These are phyloP conservation scores for Penicillium sp. DNA, from an alignment of 2,329 filamentous ascomycete species.

Conservation along the genomic window DNA sequence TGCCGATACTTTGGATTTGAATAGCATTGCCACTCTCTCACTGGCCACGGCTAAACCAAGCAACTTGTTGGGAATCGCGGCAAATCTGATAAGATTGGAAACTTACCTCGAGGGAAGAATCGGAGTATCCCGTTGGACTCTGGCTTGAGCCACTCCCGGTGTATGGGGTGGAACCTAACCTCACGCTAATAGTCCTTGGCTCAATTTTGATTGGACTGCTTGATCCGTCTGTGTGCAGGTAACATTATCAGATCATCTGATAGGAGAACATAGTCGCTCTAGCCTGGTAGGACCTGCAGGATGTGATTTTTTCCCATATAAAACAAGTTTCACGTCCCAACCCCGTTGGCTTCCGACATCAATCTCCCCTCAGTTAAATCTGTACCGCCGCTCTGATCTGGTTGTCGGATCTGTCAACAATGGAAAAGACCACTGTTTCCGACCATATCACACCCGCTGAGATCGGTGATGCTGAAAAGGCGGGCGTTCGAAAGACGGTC, in stretches of 20 bases:
- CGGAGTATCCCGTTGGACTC: not conserved
- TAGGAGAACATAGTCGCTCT: slow-evolving; percentile 4
- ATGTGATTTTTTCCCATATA: not conserved
- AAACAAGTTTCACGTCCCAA: not conserved
- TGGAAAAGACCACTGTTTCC: not conserved
- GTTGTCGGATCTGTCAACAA: not conserved
- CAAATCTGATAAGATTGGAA: not conserved
- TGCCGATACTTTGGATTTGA: not conserved
- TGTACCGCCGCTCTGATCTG: not conserved
- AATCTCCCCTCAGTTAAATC: not conserved
- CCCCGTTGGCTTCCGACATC: not conserved
- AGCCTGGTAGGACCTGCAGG: not conserved
- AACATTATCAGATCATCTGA: slow-evolving; percentile 17
- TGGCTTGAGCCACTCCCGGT: not conserved
- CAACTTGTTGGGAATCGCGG: not conserved
- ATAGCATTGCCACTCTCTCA: not conserved
- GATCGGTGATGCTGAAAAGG: not conserved
- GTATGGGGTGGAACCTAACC: not conserved
- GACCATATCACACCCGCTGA: not conserved
- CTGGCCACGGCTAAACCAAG: not conserved
- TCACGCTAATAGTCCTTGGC: not conserved
- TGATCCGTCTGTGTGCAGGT: not conserved
- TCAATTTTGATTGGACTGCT: slow-evolving; percentile 1
- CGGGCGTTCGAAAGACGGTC: not conserved
- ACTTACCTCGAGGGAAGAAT: not conserved